Evolutionary conservation across 1,284 basidiomycete species (phyloP), one percentile per base, ranked within the genome.

Genomic region (Ganoderma resinaceum): DNA sequence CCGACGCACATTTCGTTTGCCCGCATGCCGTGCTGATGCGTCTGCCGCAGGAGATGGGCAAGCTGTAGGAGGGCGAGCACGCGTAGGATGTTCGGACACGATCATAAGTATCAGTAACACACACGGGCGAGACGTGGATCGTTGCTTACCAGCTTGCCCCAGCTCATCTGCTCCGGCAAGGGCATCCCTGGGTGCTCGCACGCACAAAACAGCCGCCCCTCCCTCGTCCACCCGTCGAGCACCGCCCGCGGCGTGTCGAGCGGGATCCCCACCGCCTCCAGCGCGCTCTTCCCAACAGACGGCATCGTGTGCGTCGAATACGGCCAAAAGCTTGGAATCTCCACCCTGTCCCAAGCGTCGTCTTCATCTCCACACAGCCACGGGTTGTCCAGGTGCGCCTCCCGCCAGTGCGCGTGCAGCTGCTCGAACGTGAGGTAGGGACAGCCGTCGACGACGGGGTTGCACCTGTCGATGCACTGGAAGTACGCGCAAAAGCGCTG

Each of bases 341-440:
- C 9, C 46, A 49, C 46, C 46, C 46, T 12, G 11, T 49, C 46
- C 46, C 46, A 49, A 2, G 3, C 3, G n/a, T 26, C 9, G 11
- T 49, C 46, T 11, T 23, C 23, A 11, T 49, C 46, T 3, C 46
- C 46, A 12, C 26, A 11, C 16, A 52, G 18, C 63, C 61, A 69
- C 8, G 26, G 31, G 9, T 23, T 8, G 6, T 61, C 14, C 29
- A 64, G 55, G n/a, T 69, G 67, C 42, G 18, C 16, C 29, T 20
- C 59, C n/a, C 64, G 67, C 67, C 67, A 69, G 55, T 69, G 67
- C 1, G 43, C 55, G 23, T 65, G 64, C 35, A 58, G n/a, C 43
- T 69, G 40, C 20, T 33, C 37, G 46, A 33, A 63, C 31, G 67
- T 62, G 59, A 61, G 49, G 59, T 57, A 37, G 18, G 31, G 8